Percentiles rank a stretch among this genome's conserved stretches.
Evolutionary conservation across 495 filamentous ascomycete genomes (phyloP).

Genomic region (Penicillium ochrochloron): DNA sequence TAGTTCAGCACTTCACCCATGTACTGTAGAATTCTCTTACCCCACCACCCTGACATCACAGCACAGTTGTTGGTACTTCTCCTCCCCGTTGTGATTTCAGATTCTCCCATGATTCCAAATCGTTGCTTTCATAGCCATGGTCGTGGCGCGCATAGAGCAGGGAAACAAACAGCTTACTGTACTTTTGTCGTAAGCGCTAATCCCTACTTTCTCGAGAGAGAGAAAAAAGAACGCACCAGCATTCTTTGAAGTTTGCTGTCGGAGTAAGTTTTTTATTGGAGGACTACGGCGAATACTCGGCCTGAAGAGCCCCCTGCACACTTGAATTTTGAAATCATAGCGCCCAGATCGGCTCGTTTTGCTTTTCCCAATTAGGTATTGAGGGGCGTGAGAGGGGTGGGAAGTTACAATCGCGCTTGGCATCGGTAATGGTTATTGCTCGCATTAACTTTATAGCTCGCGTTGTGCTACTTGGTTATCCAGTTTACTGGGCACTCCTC

Average conservation of each 20-base stretch:
- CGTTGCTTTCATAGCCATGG: not conserved
- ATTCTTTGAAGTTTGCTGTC: not conserved
- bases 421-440: not conserved
- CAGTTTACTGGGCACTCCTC: not conserved
- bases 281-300: not conserved
- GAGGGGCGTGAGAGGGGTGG: not conserved
- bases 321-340: not conserved
- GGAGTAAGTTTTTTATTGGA: not conserved
- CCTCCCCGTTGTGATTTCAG: not conserved
- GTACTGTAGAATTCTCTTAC: not conserved
- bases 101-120: slow-evolving; percentile 4
- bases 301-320: not conserved
- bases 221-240: not conserved
- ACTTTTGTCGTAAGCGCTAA: not conserved
- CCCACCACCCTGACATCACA: slow-evolving; percentile 7
- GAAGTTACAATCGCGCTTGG: not conserved
- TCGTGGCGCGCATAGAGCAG: not conserved
- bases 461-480: not conserved
- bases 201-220: not conserved
- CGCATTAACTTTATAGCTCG: not conserved
- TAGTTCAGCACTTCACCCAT: not conserved
- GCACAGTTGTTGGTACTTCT: not conserved
- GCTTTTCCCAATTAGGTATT: not conserved
- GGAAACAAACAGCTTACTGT: not conserved
- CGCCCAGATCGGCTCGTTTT: slow-evolving; percentile 1